phyloP scores from a whole-genome alignment of 2,329 filamentous ascomycete genomes.

The Furcasterigmium furcatum region DNA sequence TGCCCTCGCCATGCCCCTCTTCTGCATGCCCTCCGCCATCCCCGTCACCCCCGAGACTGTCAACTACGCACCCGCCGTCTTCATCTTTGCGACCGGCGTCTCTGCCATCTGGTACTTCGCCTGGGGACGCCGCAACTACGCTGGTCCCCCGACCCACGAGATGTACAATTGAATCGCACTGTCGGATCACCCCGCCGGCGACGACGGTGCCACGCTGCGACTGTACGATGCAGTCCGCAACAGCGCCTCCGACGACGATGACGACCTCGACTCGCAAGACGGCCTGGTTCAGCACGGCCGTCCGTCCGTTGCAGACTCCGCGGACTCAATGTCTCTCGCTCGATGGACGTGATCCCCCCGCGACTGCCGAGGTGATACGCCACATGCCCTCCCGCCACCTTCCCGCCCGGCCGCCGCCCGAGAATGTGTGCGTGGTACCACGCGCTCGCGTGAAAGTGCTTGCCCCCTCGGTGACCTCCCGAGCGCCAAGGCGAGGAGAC shows the following conservation, averaged over 20 bases:
- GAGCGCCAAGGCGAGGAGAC: no score
- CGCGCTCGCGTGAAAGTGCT: no score
- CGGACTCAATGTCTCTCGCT: neutral
- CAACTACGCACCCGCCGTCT: slow-evolving; percentile 77
- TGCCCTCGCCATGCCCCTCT: slow-evolving; percentile 65
- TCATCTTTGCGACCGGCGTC: slow-evolving; percentile 60
- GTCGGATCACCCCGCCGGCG: neutral
- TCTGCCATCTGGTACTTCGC: slow-evolving; percentile 64
- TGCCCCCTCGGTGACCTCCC: no score
- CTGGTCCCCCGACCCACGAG: slow-evolving; percentile 52
- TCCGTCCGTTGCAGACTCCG: no score
- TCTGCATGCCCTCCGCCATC: slow-evolving; percentile 68
- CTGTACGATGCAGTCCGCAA: neutral
- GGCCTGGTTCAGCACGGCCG: no score
- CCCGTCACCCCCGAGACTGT: slow-evolving; percentile 57
- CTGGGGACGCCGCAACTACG: slow-evolving; percentile 69
- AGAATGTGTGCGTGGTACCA: no score
- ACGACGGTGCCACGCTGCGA: neutral
- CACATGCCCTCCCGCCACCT: no score
- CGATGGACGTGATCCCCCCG: neutral
- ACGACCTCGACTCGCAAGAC: neutral
- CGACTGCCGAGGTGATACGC: neutral
- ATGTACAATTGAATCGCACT: slow-evolving; percentile 17
- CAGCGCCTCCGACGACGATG: neutral
- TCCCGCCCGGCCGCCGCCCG: no score